Conservation (phyloP, 1,284 basidiomycete genomes). For the Marasmius sp. region DNA sequence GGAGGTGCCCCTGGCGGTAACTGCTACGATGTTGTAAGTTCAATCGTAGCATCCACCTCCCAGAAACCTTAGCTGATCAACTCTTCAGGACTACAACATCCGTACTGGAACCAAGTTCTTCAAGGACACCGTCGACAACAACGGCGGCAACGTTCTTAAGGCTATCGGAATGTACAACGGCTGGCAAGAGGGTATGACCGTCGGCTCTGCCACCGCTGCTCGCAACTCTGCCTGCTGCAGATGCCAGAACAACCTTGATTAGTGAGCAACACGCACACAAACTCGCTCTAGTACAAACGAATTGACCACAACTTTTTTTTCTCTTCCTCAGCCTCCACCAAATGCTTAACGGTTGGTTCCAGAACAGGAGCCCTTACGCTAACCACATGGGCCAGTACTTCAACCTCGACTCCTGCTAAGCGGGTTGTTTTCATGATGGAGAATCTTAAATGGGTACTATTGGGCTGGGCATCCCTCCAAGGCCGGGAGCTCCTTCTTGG, state of each 20-base stretch:
- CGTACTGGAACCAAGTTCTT: slow-evolving; percentile 63
- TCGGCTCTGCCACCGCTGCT: slow-evolving; percentile 57
- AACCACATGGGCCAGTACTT: slow-evolving; percentile 62
- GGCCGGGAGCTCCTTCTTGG: neutral
- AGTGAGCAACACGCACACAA: slow-evolving; percentile 42
- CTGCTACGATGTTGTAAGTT: slow-evolving; percentile 64
- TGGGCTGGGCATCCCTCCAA: neutral
- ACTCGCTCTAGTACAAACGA: neutral
- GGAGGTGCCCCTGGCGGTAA: slow-evolving; percentile 53
- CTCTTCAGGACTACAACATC: slow-evolving; percentile 66
- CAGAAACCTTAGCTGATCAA: neutral
- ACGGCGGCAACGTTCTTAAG: slow-evolving; percentile 60
- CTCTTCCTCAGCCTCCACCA: slow-evolving; percentile 60
- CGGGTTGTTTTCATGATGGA: too few species aligned
- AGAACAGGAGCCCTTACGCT: slow-evolving; percentile 59
- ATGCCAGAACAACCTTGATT: slow-evolving; percentile 80
- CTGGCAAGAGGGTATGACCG: slow-evolving; percentile 66
- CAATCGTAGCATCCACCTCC: slow-evolving; percentile 5
- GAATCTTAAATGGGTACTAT: too few species aligned
- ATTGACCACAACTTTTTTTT: slow-evolving; percentile 13
- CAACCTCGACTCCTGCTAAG: slow-evolving; percentile 51
- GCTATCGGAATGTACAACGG: slow-evolving; percentile 83
- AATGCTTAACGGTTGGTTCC: slow-evolving; percentile 79
- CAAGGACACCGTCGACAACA: slow-evolving; percentile 45
- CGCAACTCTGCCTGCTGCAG: slow-evolving; percentile 54